phyloP scores from a whole-genome alignment of 2,329 filamentous ascomycete genomes.

The Penicillium sp. region DNA sequence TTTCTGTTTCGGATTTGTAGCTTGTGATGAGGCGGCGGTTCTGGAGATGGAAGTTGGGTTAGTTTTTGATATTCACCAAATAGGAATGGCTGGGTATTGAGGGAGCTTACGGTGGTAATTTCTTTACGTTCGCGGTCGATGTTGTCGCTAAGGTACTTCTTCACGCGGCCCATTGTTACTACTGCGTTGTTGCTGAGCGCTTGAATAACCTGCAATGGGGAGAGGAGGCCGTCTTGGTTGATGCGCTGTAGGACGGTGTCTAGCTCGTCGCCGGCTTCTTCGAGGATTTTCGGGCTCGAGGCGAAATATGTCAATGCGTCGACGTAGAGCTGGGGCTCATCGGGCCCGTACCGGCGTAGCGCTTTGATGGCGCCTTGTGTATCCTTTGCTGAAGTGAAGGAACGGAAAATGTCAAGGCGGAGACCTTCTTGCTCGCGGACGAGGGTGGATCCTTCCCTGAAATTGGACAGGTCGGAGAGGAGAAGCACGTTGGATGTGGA shows the following conservation, averaged over 20 bases:
- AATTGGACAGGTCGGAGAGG: constrained; percentile 86
- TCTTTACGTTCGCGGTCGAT: constrained; percentile 86
- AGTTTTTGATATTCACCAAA: constrained; percentile 11
- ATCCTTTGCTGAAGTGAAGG: constrained; percentile 88
- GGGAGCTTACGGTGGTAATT: constrained; percentile 58
- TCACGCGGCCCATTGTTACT: constrained; percentile 96
- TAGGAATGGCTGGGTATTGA: not conserved
- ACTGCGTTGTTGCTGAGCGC: constrained; percentile 76
- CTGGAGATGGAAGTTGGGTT: constrained; percentile 35
- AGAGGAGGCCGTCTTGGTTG: constrained; percentile 87
- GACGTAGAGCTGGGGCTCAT: constrained; percentile 88
- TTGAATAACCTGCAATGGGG: constrained; percentile 93
- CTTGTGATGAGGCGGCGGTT: constrained; percentile 80
- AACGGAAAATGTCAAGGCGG: constrained; percentile 92
- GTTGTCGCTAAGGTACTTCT: constrained; percentile 83
- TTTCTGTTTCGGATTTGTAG: constrained; percentile 78
- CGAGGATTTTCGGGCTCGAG: constrained; percentile 73
- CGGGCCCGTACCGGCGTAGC: constrained; percentile 82
- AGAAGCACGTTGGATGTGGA: constrained; percentile 93
- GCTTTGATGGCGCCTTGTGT: constrained; percentile 87
- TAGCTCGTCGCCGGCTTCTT: constrained; percentile 85
- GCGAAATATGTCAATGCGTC: constrained; percentile 92
- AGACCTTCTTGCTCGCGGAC: constrained; percentile 93
- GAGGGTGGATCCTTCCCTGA: constrained; percentile 83
- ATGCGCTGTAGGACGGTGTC: constrained; percentile 78